Base-by-base conservation (phyloP, 495 filamentous ascomycete species). In the Talaromyces adpressus region DNA sequence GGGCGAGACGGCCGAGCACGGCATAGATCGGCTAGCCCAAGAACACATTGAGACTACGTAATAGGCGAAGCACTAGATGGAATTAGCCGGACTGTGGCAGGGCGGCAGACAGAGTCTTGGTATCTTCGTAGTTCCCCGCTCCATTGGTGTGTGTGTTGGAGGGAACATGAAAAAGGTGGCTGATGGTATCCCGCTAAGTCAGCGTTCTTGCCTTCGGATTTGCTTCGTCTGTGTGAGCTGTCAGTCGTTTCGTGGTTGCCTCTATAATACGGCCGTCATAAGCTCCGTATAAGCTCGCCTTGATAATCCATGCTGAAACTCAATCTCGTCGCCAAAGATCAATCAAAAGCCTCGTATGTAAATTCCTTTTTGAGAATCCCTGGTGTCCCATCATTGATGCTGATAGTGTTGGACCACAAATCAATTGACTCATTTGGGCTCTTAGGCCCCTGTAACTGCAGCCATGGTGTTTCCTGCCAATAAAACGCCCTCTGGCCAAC, bases 401-500 rank as follows among this genome's bases (percentile, higher is more conserved):
- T 49, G n/a, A 20, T 4, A 49, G n/a, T 49, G 16, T 18, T 20
- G 6, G n/a, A 12, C 18, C 6, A 49, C 45, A 49, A 49, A 20
- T 49, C 18, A 8, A 49, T 49, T 20, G 0, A 49, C 45, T 14
- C 45, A 49, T 49, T 22, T 20, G 45, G 14, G 45, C 45, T 49
- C 14, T 20, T 59, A 22, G 57, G 29, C 20, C 57, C 57, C 34
- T 59, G 57, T 22, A 59, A 59, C 30, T 80, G 77, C 72, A 73
- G 70, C 71, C 78, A 76, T 69, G 77, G 77, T 66, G 59, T 69
- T 66, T 78, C 77, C 66, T 80, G 75, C 76, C 73, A 75, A 70
- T 80, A 18, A 9, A 2, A 76, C 74, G 73, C 77, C 71, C 71
- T 41, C 76, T 68, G 77, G 75, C 69, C 63, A 65, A 30, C 79